These are phyloP conservation scores for Hippophae tibetana DNA, from an alignment of 306 rosid species.

Conservation along the genomic window DNA sequence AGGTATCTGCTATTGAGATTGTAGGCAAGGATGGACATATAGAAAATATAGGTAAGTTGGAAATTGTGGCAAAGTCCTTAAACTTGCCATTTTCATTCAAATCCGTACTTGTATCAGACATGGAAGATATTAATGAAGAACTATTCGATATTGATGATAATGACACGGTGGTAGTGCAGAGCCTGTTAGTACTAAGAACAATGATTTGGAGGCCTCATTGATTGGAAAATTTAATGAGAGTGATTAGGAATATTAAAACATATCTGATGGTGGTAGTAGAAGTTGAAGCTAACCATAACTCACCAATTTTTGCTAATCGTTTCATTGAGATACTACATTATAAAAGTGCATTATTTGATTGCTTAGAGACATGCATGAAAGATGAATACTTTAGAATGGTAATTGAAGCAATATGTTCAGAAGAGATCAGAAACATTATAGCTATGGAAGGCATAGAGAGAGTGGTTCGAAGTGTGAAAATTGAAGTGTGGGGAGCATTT, in stretches of 20 bases:
- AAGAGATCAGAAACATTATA: constrained; percentile 43
- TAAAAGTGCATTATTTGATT: constrained; percentile 45
- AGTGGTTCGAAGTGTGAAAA: constrained; percentile 38
- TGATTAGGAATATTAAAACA: constrained; percentile 42
- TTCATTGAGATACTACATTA: constrained; percentile 54
- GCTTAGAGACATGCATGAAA: constrained; percentile 37
- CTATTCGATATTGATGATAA: constrained; percentile 33
- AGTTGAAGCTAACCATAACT: constrained; percentile 48
- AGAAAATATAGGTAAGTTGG: constrained; percentile 43
- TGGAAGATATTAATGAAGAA: constrained; percentile 35
- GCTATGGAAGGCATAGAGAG: constrained; percentile 52
- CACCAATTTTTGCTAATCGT: constrained; percentile 57
- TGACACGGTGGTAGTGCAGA: constrained; percentile 49
- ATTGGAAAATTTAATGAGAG: constrained; percentile 63
- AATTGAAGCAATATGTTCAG: constrained; percentile 23
- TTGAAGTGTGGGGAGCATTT: constrained; percentile 74
- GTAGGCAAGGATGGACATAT: constrained; percentile 8
- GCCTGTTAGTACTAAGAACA: constrained; percentile 31
- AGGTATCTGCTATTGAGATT: constrained; percentile 43
- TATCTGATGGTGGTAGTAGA: constrained; percentile 50
- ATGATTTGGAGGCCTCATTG: constrained; percentile 39
- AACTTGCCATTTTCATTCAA: constrained; percentile 51
- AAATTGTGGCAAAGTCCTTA: constrained; percentile 44
- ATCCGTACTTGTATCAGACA: constrained; percentile 31
- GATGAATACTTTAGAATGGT: constrained; percentile 24